These are phyloP conservation scores for Erigeron philadelphicus DNA, from an alignment of 140 eudicot species.

Conservation along the genomic window DNA sequence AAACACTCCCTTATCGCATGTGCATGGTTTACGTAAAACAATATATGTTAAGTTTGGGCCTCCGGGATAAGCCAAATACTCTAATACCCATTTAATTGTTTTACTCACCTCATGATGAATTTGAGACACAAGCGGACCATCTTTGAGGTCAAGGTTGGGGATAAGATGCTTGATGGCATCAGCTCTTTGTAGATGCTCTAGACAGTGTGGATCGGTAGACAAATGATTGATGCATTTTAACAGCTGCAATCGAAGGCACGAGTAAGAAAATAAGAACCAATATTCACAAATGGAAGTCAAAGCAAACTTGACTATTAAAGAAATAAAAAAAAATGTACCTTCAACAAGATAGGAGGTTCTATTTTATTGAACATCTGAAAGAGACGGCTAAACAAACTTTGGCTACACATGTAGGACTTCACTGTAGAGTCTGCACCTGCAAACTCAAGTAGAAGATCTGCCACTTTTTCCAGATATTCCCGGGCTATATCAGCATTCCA, in stretches of 20 bases:
- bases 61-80: neutral
- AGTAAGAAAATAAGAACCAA: neutral
- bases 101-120: constrained; percentile 79
- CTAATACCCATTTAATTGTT: constrained; percentile 1
- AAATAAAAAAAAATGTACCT: constrained; percentile 37
- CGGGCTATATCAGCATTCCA: constrained; percentile 90
- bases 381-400: constrained; percentile 86
- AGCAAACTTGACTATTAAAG: neutral
- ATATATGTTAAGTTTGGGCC: neutral
- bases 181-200: constrained; percentile 91
- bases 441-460: constrained; percentile 90
- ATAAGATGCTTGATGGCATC: constrained; percentile 92
- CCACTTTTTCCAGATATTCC: constrained; percentile 87
- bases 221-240: constrained; percentile 83
- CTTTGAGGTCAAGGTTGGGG: constrained; percentile 95
- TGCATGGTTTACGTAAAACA: neutral
- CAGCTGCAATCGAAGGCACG: constrained; percentile 35
- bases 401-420: constrained; percentile 88
- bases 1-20: neutral
- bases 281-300: constrained; percentile 5
- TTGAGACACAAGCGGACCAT: constrained; percentile 84
- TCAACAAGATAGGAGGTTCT: constrained; percentile 82
- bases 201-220: constrained; percentile 92
- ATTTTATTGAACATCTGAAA: constrained; percentile 93
- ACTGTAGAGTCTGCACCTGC: constrained; percentile 87